Base-by-base conservation (phyloP, 495 filamentous ascomycete species). In the Parachaetomium inaequale region DNA sequence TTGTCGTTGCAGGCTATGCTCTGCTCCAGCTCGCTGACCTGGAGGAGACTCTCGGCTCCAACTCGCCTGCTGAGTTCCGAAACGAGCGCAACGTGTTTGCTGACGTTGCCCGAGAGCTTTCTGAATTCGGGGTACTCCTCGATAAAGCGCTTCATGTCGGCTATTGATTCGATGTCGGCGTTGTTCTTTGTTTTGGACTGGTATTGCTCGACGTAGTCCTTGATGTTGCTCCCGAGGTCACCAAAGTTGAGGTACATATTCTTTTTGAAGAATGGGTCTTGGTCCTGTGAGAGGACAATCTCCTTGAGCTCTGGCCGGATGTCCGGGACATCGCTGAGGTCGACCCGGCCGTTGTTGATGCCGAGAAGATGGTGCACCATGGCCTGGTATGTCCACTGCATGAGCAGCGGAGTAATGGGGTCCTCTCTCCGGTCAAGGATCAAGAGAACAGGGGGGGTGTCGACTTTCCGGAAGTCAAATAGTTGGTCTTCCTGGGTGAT, bases 211-310 rank as follows among this genome's bases (percentile, higher is more conserved):
- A 98, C 94, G 72, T 98, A 98, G 62, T 97, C 93, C 72, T 98
- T 98, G 73, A 97, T 97, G 70, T 96, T 98, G 56, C 94, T 90
- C 23, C 94, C 94, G 21, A 98, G 83, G 65, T 98, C 94, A 45
- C 94, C 94, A 73, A 98, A 98, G 68, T 98, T 98, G 67, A 96
- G 86, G 68, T 92, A 98, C 95, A 98, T 98, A 73, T 98, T 98
- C 78, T 96, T 97, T 76, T 97, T 96, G 78, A 98, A 98, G 78
- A 98, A 98, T 0, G 94, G 95, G 70, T 98, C 94, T 73, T 98
- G 95, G 63, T 98, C 95, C 74, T 95, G 95, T 1, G 93, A 96
- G 21, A 98, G 78, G 12, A 96, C 93, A 61, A 98, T 93, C 78
- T 98, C 94, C 76, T 89, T 92, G 28, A 98, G 80, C 75, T 98